Evolutionary conservation across 2,329 filamentous ascomycete species (phyloP), one percentile per base, ranked within the genome.

Genomic region (Scytalidium sp.): DNA sequence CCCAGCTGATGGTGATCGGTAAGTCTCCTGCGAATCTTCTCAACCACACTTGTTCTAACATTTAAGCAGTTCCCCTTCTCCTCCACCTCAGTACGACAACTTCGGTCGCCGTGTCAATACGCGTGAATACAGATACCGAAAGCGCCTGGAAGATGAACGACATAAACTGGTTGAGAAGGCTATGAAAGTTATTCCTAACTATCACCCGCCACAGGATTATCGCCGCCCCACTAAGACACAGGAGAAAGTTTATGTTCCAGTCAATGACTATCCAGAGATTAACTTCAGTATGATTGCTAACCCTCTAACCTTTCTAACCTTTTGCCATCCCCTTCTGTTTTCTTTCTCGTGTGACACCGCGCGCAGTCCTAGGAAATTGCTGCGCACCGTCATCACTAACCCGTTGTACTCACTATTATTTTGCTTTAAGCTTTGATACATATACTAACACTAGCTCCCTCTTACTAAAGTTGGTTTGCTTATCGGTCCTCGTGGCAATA

Each of bases 221-320:
- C 90, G 94, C 71, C 90, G 94, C 65, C 94, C 94, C 56, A 97
- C 93, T 71, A 99, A 99, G 88, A 99, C 94, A 69, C 94, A 99
- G 76, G 94, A 99, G 81, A 99, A 99, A 81, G 95, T 99, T 88
- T 99, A 99, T 72, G 94, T 99, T 72, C 94, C 94, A 71, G 94
- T 99, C 78, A 99, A 99, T 84, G 94, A 99, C 75, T 99, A 99
- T 73, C 94, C 94, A 81, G 94, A 99, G 75, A 97, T 99, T 86
- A 99, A 99, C 87, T 99, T 99, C 90, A 99, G 94, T 99, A 97
- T 93, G 93, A 93, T 94, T 92, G 87, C 92, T 96, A 96, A 96
- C 90, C 91, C 90, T 91, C 84, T 85, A 87, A 88, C 84, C 78
- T 72, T 80, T 81, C 84, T 88, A 86, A 88, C 73, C 67, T 65